Evolutionary conservation across 495 filamentous ascomycete genomes (phyloP), one percentile per base, ranked within the genome.

Genomic region (Staphylotrichum longicolle): DNA sequence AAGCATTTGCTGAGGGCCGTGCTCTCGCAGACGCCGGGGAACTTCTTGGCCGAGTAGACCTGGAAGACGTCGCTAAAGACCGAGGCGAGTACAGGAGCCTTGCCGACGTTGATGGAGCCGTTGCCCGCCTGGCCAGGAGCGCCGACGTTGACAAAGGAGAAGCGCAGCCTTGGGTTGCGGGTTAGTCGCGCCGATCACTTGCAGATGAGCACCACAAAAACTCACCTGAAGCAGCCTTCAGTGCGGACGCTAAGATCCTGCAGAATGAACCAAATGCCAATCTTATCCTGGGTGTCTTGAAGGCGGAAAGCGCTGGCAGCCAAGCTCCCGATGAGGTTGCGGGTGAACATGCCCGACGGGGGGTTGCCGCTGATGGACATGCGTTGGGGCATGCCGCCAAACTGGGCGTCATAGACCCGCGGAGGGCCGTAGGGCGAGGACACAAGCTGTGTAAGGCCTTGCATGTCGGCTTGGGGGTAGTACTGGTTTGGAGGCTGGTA

Each of bases 21-120:
- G 71, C 89, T 93, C 71, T 97, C 93, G 64, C 96, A 95, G 1
- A 98, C 94, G 60, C 94, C 94, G 0, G 94, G 93, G 80, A 98
- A 98, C 65, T 96, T 96, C 82, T 98, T 98, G 40, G 94, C 94
- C 5, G 88, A 92, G 73, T 87, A 98, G 48, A 98, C 94, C 62
- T 94, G 90, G 81, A 98, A 98, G 15, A 85, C 82, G 12, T 96
- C 90, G 41, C 88, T 91, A 72, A 94, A 98, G 65, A 87, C 89
- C 3, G 86, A 88, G 3, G 94, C 94, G 3, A 98, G 83, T 33
- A 98, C 88, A 1, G 89, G 91, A 0, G 91, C 91, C 44, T 83
- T 86, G 48, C 88, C 88, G 33, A 85, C 87, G 72, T 94, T 97
- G 62, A 96, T 73, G 8, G 64, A 63, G 50, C 66, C 66, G 40